phyloP scores from a whole-genome alignment of 139 green algal species.

The Asterochloris erici region DNA sequence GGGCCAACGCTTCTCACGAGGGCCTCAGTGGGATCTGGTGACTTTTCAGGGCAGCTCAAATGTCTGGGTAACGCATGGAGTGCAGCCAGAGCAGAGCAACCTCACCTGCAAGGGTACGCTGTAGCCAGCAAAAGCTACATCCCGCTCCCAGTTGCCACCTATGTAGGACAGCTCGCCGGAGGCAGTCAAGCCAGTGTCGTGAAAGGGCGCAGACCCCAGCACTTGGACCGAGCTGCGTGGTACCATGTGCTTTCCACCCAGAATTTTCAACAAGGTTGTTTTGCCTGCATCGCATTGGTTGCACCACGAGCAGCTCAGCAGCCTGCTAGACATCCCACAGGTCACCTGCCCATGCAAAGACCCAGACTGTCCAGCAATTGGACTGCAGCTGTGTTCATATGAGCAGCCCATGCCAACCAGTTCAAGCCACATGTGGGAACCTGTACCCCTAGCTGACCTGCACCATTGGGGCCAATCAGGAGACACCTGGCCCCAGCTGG shows the following conservation, averaged over 20 bases:
- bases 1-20: neutral
- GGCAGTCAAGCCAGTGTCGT: slow-evolving; percentile 81
- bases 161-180: slow-evolving; percentile 86
- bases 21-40: too few relatives aligned
- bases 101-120: slow-evolving; percentile 75
- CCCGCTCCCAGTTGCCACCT: slow-evolving; percentile 89
- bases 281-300: slow-evolving; percentile 53
- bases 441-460: neutral
- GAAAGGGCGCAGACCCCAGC: slow-evolving; percentile 87
- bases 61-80: too few relatives aligned
- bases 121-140: slow-evolving; percentile 91
- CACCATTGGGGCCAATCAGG: slow-evolving; percentile 83
- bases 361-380: neutral
- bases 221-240: slow-evolving; percentile 53
- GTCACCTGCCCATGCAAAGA: neutral
- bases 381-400: neutral
- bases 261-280: slow-evolving; percentile 80
- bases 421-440: too few relatives aligned
- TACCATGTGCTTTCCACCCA: slow-evolving; percentile 93
- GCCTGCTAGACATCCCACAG: neutral
- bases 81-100: slow-evolving; percentile 6
- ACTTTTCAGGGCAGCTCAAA: too few relatives aligned
- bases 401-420: neutral
- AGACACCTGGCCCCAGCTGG: slow-evolving; percentile 62
- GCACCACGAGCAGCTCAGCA: neutral